These are phyloP conservation scores for Gossypium schwendimanii DNA, from an alignment of 441 rosid species.

Conservation along the genomic window DNA sequence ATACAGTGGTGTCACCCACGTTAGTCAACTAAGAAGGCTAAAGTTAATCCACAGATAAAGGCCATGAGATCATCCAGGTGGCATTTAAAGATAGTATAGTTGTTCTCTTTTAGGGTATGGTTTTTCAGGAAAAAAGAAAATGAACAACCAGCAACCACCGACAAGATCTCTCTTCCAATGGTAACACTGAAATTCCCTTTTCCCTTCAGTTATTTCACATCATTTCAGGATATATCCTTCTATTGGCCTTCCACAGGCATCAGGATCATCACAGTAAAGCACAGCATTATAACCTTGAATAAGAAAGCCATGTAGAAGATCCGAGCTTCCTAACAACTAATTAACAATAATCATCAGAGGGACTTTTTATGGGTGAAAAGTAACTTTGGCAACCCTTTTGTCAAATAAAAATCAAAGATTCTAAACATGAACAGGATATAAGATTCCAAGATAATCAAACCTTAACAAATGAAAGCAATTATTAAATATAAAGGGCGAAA, in stretches of 20 bases:
- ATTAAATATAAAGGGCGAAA: background rate
- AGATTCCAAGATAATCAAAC: background rate
- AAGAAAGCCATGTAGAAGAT: slow-evolving; percentile 1
- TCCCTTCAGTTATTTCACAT: background rate
- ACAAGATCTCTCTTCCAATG: slow-evolving; percentile 8
- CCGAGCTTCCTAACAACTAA: slow-evolving; percentile 6
- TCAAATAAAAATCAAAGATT: background rate
- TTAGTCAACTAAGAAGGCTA: background rate
- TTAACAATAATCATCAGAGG: background rate
- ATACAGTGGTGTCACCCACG: background rate
- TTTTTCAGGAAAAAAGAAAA: background rate
- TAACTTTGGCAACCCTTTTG: background rate
- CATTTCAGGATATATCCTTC: background rate
- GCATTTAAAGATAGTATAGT: background rate
- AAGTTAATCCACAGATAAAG: background rate
- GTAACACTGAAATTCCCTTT: background rate
- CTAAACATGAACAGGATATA: background rate
- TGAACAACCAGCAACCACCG: background rate
- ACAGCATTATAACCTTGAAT: background rate
- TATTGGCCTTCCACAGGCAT: slow-evolving; percentile 5
- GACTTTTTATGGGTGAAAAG: background rate
- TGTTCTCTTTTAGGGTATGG: background rate
- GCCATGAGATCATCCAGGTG: background rate
- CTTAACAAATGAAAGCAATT: background rate
- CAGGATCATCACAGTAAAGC: background rate